phyloP scores from a whole-genome alignment of 139 green algal genomes.

The Eudorina sp. region DNA sequence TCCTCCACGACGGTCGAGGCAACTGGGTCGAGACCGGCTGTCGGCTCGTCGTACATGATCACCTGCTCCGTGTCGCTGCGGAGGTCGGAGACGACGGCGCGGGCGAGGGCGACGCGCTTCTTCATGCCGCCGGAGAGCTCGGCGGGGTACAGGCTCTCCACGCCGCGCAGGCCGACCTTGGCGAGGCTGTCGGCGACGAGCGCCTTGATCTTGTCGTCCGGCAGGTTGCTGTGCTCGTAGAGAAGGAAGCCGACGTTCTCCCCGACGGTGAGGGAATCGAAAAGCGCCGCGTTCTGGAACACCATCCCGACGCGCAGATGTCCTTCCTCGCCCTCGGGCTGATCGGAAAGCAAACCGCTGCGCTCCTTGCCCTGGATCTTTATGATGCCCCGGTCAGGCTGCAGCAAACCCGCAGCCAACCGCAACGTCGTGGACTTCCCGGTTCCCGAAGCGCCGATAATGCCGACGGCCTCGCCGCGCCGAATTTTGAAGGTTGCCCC shows the following conservation, averaged over 20 bases:
- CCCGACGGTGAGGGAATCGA: conserved; percentile 97
- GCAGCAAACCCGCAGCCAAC: conserved; percentile 94
- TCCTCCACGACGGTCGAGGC: conserved; percentile 98
- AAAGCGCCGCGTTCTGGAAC: conserved; percentile 98
- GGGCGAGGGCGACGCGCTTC: conserved; percentile 97
- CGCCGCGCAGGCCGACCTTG: conserved; percentile 92
- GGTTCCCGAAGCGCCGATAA: conserved; percentile 97
- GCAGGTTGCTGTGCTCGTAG: conserved; percentile 93
- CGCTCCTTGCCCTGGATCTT: conserved; percentile 83
- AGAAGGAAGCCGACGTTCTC: conserved; percentile 97
- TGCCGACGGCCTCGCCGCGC: conserved; percentile 96
- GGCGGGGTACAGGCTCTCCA: conserved; percentile 91
- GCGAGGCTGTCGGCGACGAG: conserved; percentile 85
- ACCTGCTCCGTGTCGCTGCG: conserved; percentile 75
- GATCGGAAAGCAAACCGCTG: conserved; percentile 85
- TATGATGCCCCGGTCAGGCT: conserved; percentile 92
- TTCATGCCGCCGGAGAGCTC: conserved; percentile 98
- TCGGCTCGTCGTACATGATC: conserved; percentile 99
- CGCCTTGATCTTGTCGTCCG: conserved; percentile 75
- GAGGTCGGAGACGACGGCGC: conserved; percentile 62
- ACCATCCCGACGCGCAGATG: conserved; percentile 89
- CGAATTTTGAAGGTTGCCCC: conserved; percentile 95
- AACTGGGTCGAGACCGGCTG: conserved; percentile 97
- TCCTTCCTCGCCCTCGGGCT: conserved; percentile 65
- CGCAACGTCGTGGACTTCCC: conserved; percentile 97